Evolutionary conservation across 2,329 filamentous ascomycete species (phyloP).

Genomic region (Harringtonia aguacate): DNA sequence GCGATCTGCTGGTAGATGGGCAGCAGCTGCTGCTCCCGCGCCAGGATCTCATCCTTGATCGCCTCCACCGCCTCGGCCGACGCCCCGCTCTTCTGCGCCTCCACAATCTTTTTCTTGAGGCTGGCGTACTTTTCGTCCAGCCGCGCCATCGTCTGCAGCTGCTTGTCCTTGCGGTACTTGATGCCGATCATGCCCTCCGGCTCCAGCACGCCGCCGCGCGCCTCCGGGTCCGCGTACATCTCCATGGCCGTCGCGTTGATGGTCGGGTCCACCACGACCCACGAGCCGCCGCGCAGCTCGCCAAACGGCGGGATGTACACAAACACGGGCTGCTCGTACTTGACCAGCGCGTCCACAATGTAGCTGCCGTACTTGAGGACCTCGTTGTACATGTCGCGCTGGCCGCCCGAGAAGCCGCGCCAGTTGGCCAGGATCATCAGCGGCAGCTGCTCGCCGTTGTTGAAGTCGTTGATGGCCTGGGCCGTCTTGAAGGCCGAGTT

Average conservation of each 20-base stretch:
- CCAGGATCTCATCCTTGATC: slow-evolving; percentile 74
- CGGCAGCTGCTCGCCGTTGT: slow-evolving; percentile 94
- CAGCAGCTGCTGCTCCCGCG: slow-evolving; percentile 78
- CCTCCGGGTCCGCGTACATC: slow-evolving; percentile 95
- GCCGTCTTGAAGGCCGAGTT: slow-evolving; percentile 99
- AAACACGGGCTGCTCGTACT: slow-evolving; percentile 97
- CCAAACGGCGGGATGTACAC: slow-evolving; percentile 97
- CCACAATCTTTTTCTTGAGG: slow-evolving; percentile 67
- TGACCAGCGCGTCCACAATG: slow-evolving; percentile 96
- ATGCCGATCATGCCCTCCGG: slow-evolving; percentile 97
- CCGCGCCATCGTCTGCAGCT: slow-evolving; percentile 94
- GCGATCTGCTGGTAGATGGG: slow-evolving; percentile 93
- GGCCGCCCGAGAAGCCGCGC: slow-evolving; percentile 99
- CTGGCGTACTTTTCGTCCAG: slow-evolving; percentile 74
- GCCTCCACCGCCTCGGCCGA: slow-evolving; percentile 62
- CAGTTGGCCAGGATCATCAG: slow-evolving; percentile 99
- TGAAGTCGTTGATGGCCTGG: slow-evolving; percentile 98
- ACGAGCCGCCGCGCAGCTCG: slow-evolving; percentile 96
- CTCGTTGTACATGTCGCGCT: slow-evolving; percentile 99
- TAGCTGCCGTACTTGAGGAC: slow-evolving; percentile 99
- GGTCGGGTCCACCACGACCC: slow-evolving; percentile 97
- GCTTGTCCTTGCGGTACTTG: slow-evolving; percentile 96
- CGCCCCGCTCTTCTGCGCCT: slow-evolving; percentile 45
- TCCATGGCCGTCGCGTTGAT: slow-evolving; percentile 97
- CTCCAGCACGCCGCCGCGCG: slow-evolving; percentile 93